phyloP scores from a whole-genome alignment of 1,284 basidiomycete genomes.

The Irpex lacteus region DNA sequence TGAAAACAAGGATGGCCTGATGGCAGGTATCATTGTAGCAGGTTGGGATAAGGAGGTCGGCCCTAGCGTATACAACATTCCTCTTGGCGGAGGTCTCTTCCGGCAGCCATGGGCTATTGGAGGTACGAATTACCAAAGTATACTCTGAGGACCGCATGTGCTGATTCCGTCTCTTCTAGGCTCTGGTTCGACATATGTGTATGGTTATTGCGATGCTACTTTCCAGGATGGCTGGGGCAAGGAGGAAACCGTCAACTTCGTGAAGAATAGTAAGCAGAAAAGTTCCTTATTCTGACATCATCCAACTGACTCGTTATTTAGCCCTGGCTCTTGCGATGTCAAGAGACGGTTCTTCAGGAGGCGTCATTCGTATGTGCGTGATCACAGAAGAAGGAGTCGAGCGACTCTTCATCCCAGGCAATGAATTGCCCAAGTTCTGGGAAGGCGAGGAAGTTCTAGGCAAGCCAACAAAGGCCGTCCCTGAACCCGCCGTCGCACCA shows the following conservation, averaged over 20 bases:
- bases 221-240: slow-evolving; percentile 91
- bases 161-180: slow-evolving; percentile 42
- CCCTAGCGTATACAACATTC: slow-evolving; percentile 97
- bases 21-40: slow-evolving; percentile 96
- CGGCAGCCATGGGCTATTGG: slow-evolving; percentile 97
- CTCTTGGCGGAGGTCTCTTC: slow-evolving; percentile 91
- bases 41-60: slow-evolving; percentile 95
- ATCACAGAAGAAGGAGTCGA: slow-evolving; percentile 93
- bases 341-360: slow-evolving; percentile 96
- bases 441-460: slow-evolving; percentile 73
- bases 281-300: not conserved
- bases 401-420: slow-evolving; percentile 92
- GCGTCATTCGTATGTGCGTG: slow-evolving; percentile 95
- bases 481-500: slow-evolving; percentile 37
- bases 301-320: slow-evolving; percentile 29
- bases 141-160: too few species aligned
- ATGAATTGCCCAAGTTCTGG: slow-evolving; percentile 86
- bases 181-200: slow-evolving; percentile 97
- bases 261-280: slow-evolving; percentile 83
- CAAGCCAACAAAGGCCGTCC: slow-evolving; percentile 29
- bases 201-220: slow-evolving; percentile 99
- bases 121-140: slow-evolving; percentile 42
- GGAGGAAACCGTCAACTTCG: slow-evolving; percentile 92
- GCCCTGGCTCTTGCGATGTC: slow-evolving; percentile 96
- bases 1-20: slow-evolving; percentile 87